Base-by-base conservation (phyloP, 768 basidiomycete genomes). In the Leccinellum rugosiceps region DNA sequence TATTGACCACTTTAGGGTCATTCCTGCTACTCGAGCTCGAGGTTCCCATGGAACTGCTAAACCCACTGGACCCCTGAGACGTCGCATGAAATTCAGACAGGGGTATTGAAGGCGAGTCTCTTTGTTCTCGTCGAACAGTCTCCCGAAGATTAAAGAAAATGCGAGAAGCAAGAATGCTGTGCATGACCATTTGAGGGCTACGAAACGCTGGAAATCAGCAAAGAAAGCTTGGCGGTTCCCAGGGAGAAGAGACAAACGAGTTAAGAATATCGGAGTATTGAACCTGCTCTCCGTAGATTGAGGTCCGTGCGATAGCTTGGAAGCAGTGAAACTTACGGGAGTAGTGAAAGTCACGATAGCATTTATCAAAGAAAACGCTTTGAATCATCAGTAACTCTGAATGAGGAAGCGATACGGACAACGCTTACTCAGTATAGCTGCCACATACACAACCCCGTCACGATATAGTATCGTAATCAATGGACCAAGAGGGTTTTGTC, bases 121-220 rank as follows among this genome's bases (percentile, higher is more conserved):
- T n/a, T n/a, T n/a, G 32, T 45, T 58, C 58, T 53, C 13, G 45
- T 47, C n/a, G 63, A 15, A 21, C 31, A 8, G 65, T 64, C 50
- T 66, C 59, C 49, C 56, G 61, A 28, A 66, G 65, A 50, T 66
- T 64, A 26, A 66, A 66, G 46, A 66, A 65, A 32, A 66, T 59
- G 3, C 65, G 65, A n/a, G 65, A 67, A 6, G 65, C 56, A 53
- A 67, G 65, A 30, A 67, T 58, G 19, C 66, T 67, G 25, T 67
- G 65, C 52, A 58, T 54, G 23, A 57, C 66, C 49, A 67, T 32
- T 31, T 67, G 65, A 32, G 58, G 63, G 35, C 65, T 67, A 13
- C 8, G 13, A 41, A 32, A 41, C 28, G 47, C 6, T 23, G 13
- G 19, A 41, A 1, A 21, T 61, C 44, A 61, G 57, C 21, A 34